Evolutionary conservation across 2,329 filamentous ascomycete genomes (phyloP), one percentile per base, ranked within the genome.

Genomic region (Talaromyces funiculosus): DNA sequence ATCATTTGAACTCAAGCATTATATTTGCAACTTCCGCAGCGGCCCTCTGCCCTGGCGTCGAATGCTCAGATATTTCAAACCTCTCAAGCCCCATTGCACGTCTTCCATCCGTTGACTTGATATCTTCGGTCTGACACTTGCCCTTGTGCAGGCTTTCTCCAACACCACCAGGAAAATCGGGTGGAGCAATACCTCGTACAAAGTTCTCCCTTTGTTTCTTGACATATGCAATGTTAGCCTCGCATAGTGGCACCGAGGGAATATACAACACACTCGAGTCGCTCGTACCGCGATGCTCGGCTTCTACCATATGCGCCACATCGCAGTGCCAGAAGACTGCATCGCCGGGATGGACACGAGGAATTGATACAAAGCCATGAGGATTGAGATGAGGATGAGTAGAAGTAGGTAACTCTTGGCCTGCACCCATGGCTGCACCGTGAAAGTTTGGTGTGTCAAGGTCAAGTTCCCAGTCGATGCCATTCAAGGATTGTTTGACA

Each of bases 151-250:
- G 37, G 12, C 53, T 61, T 33, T 61, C 59, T 42, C 56, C 43
- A 5, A 53, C 38, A 16, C 59, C 54, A n/a, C 54, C 59, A 12
- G 59, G 59, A 7, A 61, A 72, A 53, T 63, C 68, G 62, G 55
- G 67, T 74, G 62, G 84, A 81, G 62, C 83, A 78, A 70, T 81
- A 73, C 45, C 81, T 75, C 65, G 82, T 78, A 4, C 79, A 78
- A 4, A 82, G 72, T 29, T 81, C 78, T 24, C 79, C 73, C 70
- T 78, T 77, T 14, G 78, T 72, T 77, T 78, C 82, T 65, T 84
- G 80, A 40, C 59, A 45, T 73, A 72, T 4, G 22, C 54, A 35
- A 65, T 68, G 57, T 72, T 72, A 38, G 66, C 61, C 2, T 64
- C 47, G 1, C 74, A 77, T 4, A 71, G 69, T 0, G 75, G 74